Conservation (phyloP, 2,329 filamentous ascomycete species). For the Aquanectria penicillioides region DNA sequence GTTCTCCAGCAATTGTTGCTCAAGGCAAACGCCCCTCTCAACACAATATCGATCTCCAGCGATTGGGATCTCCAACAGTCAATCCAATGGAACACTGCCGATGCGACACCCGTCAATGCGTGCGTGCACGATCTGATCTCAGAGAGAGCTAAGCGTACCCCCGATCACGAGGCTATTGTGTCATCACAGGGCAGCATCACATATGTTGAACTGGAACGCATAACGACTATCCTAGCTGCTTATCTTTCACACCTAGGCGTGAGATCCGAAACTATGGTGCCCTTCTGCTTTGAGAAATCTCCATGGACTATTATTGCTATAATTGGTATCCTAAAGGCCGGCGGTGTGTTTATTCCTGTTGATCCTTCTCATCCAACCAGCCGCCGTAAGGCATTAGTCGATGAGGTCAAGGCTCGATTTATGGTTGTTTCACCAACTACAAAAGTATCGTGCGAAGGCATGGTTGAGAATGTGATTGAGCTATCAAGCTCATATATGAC, state of each 20-base stretch:
- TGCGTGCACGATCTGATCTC: conserved; percentile 38
- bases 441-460: too few species aligned
- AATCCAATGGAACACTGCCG: neutral
- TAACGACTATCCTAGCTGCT: conserved; percentile 11
- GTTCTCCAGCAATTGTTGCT: neutral
- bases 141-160: conserved; percentile 12
- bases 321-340: conserved; percentile 47
- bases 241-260: conserved; percentile 11
- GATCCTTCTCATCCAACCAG: conserved; percentile 50
- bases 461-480: neutral
- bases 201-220: conserved; percentile 26
- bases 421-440: neutral
- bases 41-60: neutral
- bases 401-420: neutral
- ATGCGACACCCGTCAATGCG: neutral
- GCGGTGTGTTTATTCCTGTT: conserved; percentile 43
- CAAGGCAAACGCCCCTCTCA: neutral
- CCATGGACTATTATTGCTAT: conserved; percentile 37
- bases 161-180: conserved; percentile 5
- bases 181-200: conserved; percentile 42
- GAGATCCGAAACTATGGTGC: conserved; percentile 4
- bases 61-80: neutral
- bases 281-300: conserved; percentile 25
- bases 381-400: conserved; percentile 2
- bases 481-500: neutral